These are phyloP conservation scores for Quercus ilex DNA, from an alignment of 306 rosid species.

Conservation along the genomic window DNA sequence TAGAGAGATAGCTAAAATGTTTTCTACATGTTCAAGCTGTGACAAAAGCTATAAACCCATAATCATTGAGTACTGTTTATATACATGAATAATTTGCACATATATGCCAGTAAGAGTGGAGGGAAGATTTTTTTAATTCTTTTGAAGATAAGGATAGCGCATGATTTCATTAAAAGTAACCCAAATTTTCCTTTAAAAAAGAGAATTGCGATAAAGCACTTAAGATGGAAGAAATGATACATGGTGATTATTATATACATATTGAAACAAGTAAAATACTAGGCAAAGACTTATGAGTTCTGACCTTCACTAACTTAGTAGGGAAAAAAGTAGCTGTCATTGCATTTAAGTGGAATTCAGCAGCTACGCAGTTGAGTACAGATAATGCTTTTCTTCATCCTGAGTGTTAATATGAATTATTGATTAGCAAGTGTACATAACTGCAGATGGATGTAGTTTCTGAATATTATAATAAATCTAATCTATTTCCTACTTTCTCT, in stretches of 20 bases:
- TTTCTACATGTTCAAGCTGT: background rate
- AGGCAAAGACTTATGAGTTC: constrained; percentile 30
- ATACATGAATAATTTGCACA: background rate
- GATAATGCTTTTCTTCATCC: background rate
- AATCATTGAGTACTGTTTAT: background rate
- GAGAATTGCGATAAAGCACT: constrained; percentile 5
- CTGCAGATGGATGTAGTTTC: background rate
- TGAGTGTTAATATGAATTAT: background rate
- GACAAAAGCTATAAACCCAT: background rate
- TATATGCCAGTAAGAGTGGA: background rate
- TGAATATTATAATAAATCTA: background rate
- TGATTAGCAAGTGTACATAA: background rate
- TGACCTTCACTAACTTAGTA: constrained; percentile 40
- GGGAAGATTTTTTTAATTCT: background rate
- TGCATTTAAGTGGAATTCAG: constrained; percentile 6
- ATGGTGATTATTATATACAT: background rate
- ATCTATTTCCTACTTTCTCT: background rate
- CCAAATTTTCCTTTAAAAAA: background rate
- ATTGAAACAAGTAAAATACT: background rate
- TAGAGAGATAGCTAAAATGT: background rate
- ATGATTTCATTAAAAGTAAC: background rate
- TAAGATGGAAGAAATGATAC: constrained; percentile 17
- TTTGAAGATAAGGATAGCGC: background rate
- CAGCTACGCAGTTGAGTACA: background rate
- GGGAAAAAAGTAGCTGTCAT: constrained; percentile 25